Conservation (phyloP, 2,329 filamentous ascomycete species). For the Lachnellula arida region DNA sequence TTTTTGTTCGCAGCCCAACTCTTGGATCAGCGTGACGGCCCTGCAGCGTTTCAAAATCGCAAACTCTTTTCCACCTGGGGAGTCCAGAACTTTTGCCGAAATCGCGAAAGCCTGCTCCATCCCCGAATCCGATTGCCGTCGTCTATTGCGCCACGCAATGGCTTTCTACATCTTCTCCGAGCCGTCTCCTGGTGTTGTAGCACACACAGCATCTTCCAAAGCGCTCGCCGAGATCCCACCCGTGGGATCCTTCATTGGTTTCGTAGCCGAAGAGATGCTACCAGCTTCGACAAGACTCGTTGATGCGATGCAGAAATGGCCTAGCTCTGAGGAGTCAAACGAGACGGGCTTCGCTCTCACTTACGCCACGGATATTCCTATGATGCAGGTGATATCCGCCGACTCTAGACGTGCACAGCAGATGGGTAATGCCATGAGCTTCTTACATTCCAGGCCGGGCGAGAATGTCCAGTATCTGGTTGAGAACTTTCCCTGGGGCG, state of each 20-base stretch:
- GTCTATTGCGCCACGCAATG: slow-evolving; percentile 16
- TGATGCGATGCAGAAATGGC: background rate
- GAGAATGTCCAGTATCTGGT: background rate
- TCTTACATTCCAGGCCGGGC: background rate
- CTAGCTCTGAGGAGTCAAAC: background rate
- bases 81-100: slow-evolving; percentile 15
- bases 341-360: background rate
- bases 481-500: background rate
- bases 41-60: slow-evolving; percentile 19
- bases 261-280: background rate
- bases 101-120: slow-evolving; percentile 14
- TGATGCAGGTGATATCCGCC: background rate
- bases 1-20: background rate
- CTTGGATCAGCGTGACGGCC: slow-evolving; percentile 15
- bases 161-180: slow-evolving; percentile 14
- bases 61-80: slow-evolving; percentile 6
- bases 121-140: slow-evolving; percentile 4
- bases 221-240: slow-evolving; percentile 8
- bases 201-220: slow-evolving; percentile 13
- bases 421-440: background rate
- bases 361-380: background rate
- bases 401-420: background rate
- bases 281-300: background rate
- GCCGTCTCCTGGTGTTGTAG: slow-evolving; percentile 5
- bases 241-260: background rate